Evolutionary conservation across 2,329 filamentous ascomycete species (phyloP), one percentile per base, ranked within the genome.

Genomic region (Neopestalotiopsis sp.): DNA sequence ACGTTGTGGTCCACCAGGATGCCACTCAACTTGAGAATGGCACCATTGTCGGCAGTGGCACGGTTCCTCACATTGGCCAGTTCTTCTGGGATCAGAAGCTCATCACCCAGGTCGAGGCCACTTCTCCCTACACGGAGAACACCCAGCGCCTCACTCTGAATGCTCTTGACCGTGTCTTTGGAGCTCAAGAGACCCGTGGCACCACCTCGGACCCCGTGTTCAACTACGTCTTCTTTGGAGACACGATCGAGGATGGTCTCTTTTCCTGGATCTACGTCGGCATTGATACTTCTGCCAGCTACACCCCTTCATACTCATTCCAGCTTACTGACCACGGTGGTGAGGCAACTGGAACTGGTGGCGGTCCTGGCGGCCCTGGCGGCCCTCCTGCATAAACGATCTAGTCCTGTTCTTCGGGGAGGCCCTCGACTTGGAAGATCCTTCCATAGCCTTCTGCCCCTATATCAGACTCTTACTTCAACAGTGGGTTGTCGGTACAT

Each of bases 61-160:
- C 83, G 69, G 82, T 83, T 14, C 81, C 79, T 62, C 89, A 92
- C 79, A 84, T 91, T 57, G 90, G 62, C 10, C 62, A 65, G 74
- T 76, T 90, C 65, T 92, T 89, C 83, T 89, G 90, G 76, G 88
- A 91, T 76, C 86, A 91, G 75, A 81, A 82, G 70, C 84, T 92
- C 7, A 84, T 88, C 71, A 73, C 74, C 30, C 71, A 20, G 5
- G 64, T 66, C 45, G 64, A 66, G 49, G 64, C 64, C 32, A 45
- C 42, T 12, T 20, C 24, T 24, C 64, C 64, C n/a, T 65, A 65
- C 7, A 65, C n/a, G 4, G 17, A 40, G n/a, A 65, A 65, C 24
- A 49, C 63, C 4, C 76, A 80, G 66, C 20, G 34, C 24, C 20
- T 65, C n/a, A 65, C 63, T 30, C 24, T 28, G 5, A 66, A 66